These are phyloP conservation scores for Phytophthora citrophthora DNA, from an alignment of 352 stramenopile species.

Conservation along the genomic window DNA sequence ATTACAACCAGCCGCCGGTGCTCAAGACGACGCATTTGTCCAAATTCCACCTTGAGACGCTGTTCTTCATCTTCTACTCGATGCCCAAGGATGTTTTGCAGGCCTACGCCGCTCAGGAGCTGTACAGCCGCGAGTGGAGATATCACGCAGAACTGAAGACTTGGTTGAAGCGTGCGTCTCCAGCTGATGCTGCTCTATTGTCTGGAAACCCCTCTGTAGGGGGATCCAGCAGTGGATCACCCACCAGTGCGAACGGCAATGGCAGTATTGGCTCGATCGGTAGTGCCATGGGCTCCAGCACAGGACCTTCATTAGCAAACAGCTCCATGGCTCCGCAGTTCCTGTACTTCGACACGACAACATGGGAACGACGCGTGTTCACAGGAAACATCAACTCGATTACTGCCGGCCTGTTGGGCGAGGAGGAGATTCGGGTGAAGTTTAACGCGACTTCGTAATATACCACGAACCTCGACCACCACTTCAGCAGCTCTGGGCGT, in stretches of 20 bases:
- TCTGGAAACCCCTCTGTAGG: slow-evolving; percentile 38
- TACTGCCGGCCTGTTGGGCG: slow-evolving; percentile 88
- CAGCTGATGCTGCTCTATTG: slow-evolving; percentile 68
- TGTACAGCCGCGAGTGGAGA: slow-evolving; percentile 95
- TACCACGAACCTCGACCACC: slow-evolving; percentile 38
- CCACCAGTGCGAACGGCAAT: slow-evolving; percentile 31
- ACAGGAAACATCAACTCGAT: slow-evolving; percentile 91
- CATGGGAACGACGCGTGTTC: slow-evolving; percentile 95
- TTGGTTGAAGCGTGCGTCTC: slow-evolving; percentile 94
- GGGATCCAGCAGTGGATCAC: slow-evolving; percentile 31
- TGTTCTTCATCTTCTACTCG: slow-evolving; percentile 99
- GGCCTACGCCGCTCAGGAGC: slow-evolving; percentile 88
- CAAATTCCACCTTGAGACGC: slow-evolving; percentile 98
- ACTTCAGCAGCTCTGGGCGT: slow-evolving; percentile 20
- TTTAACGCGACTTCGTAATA: slow-evolving; percentile 87
- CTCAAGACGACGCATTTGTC: slow-evolving; percentile 97
- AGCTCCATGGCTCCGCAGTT: slow-evolving; percentile 81
- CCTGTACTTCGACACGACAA: slow-evolving; percentile 95
- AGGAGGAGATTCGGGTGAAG: slow-evolving; percentile 96
- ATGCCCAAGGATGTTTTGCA: slow-evolving; percentile 98
- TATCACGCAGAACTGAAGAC: slow-evolving; percentile 98
- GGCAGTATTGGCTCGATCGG: slow-evolving; percentile 74
- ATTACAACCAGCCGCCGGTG: slow-evolving; percentile 95
- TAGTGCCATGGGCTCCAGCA: slow-evolving; percentile 47
- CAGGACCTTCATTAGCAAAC: slow-evolving; percentile 39